These are phyloP conservation scores for Toxoplasma gondii DNA, from an alignment of 169 alveolate species.

Conservation along the genomic window DNA sequence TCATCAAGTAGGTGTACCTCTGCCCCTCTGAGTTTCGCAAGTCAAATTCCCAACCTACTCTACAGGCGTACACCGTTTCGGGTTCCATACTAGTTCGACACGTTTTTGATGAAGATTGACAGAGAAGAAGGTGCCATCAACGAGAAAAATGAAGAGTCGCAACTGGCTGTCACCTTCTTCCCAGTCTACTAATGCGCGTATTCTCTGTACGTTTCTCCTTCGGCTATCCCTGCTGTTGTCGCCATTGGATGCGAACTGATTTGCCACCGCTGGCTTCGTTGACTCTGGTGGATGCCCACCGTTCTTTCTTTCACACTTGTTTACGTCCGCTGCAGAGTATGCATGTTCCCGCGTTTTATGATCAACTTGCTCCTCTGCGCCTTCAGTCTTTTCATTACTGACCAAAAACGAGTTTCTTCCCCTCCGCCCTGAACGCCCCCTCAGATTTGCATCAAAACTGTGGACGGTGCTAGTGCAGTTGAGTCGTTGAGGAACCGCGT, in stretches of 20 bases:
- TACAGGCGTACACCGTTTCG: background rate
- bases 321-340: background rate
- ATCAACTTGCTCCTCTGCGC: background rate
- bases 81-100: background rate
- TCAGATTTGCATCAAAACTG: background rate
- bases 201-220: no score
- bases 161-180: constrained; percentile 20
- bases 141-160: background rate
- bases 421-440: background rate
- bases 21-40: no score
- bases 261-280: background rate
- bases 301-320: background rate
- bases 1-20: no score
- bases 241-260: background rate
- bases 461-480: background rate
- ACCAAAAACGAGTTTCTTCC: no score
- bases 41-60: no score
- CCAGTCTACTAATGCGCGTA: background rate
- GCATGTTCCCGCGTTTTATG: background rate
- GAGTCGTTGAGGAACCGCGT: background rate
- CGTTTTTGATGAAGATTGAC: background rate
- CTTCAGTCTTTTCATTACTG: no score
- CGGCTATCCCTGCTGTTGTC: background rate
- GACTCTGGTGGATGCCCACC: background rate
- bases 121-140: background rate